phyloP scores from a whole-genome alignment of 208 protist genomes.

The Balamuthia mandrillaris region DNA sequence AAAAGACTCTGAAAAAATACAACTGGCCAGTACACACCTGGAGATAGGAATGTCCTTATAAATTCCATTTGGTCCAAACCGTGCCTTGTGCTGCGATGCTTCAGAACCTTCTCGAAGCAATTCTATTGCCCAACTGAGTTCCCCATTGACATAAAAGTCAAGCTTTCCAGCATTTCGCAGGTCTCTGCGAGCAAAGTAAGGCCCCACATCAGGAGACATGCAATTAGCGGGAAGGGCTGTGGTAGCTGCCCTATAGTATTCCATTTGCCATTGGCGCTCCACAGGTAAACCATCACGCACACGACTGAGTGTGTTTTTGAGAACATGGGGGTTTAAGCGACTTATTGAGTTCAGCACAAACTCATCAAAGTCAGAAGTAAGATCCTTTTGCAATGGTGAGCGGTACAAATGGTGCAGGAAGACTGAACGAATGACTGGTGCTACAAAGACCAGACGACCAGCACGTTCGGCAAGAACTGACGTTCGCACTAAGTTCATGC shows the following conservation, averaged over 20 bases:
- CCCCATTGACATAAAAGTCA: background rate
- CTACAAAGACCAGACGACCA: background rate
- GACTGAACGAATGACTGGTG: background rate
- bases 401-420: background rate
- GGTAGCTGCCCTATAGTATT: background rate
- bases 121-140: background rate
- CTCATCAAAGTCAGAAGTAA: background rate
- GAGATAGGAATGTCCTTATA: background rate
- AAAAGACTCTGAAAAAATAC: background rate
- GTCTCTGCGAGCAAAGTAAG: background rate
- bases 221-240: background rate
- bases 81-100: background rate
- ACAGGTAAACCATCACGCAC: background rate
- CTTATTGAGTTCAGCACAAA: background rate
- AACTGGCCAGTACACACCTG: background rate
- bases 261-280: background rate
- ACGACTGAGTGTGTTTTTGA: background rate
- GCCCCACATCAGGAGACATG: background rate
- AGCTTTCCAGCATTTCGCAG: background rate
- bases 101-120: background rate
- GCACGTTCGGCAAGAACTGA: too few species aligned
- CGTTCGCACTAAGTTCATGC: too few species aligned
- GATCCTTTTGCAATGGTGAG: background rate
- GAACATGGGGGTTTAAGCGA: background rate
- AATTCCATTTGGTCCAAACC: background rate